Conservation (phyloP, 2,329 filamentous ascomycete species). For the Arthroderma sp. region DNA sequence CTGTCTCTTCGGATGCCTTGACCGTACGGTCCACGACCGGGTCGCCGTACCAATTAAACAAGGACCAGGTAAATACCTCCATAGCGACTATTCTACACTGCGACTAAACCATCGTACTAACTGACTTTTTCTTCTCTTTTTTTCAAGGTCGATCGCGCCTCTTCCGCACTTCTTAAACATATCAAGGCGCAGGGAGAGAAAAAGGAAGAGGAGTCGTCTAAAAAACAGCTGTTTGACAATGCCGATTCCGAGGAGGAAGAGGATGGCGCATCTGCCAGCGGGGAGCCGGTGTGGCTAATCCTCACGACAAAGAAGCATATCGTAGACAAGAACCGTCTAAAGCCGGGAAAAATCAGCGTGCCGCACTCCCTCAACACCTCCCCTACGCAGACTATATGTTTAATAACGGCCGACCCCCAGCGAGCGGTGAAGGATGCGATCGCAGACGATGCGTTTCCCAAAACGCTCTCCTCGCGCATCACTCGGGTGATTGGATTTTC, state of each 20-base stretch:
- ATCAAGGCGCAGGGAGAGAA: conserved; percentile 39
- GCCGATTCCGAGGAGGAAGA: conserved; percentile 28
- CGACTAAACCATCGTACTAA: not conserved
- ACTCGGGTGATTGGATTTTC: conserved; percentile 65
- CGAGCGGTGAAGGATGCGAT: conserved; percentile 83
- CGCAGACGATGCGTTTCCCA: conserved; percentile 57
- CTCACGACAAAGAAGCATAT: conserved; percentile 55
- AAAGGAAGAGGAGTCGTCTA: conserved; percentile 36
- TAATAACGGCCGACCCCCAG: conserved; percentile 75
- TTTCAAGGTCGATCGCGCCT: conserved; percentile 44
- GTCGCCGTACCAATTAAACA: conserved; percentile 36
- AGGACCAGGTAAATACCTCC: conserved; percentile 27
- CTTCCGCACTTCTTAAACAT: conserved; percentile 45
- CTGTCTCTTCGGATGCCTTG: conserved; percentile 25
- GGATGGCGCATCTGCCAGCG: conserved; percentile 31
- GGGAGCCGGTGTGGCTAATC: conserved; percentile 47
- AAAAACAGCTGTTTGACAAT: conserved; percentile 42
- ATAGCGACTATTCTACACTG: not conserved
- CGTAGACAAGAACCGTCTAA: conserved; percentile 61
- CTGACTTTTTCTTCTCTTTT: not conserved
- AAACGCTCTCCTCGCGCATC: conserved; percentile 52
- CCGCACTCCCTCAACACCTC: conserved; percentile 63
- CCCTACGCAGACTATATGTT: conserved; percentile 57
- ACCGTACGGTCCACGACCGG: conserved; percentile 29
- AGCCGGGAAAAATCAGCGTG: conserved; percentile 69